Percentiles rank a stretch among this genome's conserved stretches.
phyloP scores from a whole-genome alignment of 768 basidiomycete genomes.

The Tephrocybe rancida region DNA sequence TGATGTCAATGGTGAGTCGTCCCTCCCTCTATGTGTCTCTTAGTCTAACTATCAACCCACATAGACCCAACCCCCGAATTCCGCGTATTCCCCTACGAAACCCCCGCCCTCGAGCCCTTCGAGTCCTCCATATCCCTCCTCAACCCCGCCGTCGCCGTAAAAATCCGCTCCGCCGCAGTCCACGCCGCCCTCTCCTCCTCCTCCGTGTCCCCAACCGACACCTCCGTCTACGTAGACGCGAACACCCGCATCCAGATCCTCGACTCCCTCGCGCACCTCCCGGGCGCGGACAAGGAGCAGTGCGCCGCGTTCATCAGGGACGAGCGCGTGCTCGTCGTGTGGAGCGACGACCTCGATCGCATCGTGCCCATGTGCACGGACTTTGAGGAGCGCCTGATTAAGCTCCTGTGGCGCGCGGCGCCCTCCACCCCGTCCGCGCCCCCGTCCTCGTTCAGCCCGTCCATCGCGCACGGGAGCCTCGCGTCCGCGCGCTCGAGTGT shows the following conservation, averaged over 20 bases:
- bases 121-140: constrained; percentile 69
- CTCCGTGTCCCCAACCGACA: constrained; percentile 55
- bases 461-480: neutral
- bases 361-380: constrained; percentile 76
- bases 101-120: constrained; percentile 69
- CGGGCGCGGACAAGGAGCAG: constrained; percentile 83
- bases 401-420: constrained; percentile 72
- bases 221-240: constrained; percentile 69
- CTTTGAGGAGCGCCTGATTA: constrained; percentile 78
- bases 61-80: constrained; percentile 45
- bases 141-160: constrained; percentile 83
- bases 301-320: constrained; percentile 88
- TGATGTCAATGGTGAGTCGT: constrained; percentile 36
- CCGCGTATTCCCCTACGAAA: constrained; percentile 86
- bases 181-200: constrained; percentile 75
- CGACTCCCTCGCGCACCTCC: constrained; percentile 76
- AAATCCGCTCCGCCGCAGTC: constrained; percentile 75
- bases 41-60: neutral
- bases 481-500: constrained; percentile 19
- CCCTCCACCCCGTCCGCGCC: constrained; percentile 29
- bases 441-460: constrained; percentile 26
- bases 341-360: constrained; percentile 79
- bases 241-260: constrained; percentile 87
- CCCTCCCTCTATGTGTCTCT: neutral
- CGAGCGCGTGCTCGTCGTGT: constrained; percentile 83